These are phyloP conservation scores for Lanzia echinophila DNA, from an alignment of 2,329 filamentous ascomycete species.

Conservation along the genomic window DNA sequence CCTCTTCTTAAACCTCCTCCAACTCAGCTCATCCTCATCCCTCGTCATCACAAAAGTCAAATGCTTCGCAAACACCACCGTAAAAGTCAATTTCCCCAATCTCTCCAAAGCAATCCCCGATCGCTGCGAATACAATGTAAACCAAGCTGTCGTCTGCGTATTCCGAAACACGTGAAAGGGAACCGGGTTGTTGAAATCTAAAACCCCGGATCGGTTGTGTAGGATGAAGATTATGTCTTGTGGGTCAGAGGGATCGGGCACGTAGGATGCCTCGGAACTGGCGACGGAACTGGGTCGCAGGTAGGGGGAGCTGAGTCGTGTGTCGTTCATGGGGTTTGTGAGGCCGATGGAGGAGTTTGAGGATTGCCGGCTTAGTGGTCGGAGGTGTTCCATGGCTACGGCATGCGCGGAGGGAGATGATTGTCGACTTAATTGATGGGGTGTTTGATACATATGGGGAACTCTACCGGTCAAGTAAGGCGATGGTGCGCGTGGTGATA, in stretches of 20 bases:
- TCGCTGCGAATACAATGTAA: not conserved
- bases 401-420: not conserved
- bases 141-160: not conserved
- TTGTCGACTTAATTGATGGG: not conserved
- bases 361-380: not conserved
- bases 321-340: not conserved
- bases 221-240: not conserved
- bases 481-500: not conserved
- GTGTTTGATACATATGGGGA: not conserved
- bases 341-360: not conserved
- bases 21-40: not conserved
- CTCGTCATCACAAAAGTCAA: not conserved
- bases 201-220: not conserved
- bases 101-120: not conserved
- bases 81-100: not conserved
- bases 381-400: not conserved
- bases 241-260: not conserved
- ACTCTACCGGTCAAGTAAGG: not conserved
- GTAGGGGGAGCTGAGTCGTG: not conserved
- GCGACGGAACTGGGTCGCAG: not conserved
- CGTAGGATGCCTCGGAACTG: not conserved
- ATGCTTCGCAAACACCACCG: not conserved
- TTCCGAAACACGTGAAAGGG: not conserved
- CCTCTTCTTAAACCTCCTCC: constrained; percentile 1
- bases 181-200: not conserved